Percentiles rank a stretch among this genome's conserved stretches.
Evolutionary conservation across 2,329 filamentous ascomycete genomes (phyloP).

Genomic region (Aspergillus sp.): DNA sequence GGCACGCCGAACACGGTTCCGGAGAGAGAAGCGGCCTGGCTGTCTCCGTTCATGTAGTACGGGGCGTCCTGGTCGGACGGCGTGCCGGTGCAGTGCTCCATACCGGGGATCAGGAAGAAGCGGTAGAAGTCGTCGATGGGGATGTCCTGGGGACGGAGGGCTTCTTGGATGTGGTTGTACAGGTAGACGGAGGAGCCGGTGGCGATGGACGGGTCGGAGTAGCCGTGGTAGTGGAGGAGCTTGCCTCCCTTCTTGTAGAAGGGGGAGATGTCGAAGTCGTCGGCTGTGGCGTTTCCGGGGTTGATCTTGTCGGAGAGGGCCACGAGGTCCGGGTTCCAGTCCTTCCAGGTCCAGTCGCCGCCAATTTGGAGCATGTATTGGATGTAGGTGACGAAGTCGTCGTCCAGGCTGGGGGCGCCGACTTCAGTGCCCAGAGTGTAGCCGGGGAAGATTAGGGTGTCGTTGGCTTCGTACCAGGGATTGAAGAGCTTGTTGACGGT

Average conservation of each 20-base stretch:
- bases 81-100: slow-evolving; percentile 15
- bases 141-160: slow-evolving; percentile 4
- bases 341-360: slow-evolving; percentile 39
- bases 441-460: slow-evolving; percentile 29
- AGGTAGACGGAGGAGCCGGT: slow-evolving; percentile 19
- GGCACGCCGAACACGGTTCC: slow-evolving; percentile 9
- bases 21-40: slow-evolving; percentile 3
- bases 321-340: slow-evolving; percentile 38
- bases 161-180: slow-evolving; percentile 6
- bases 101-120: slow-evolving; percentile 18
- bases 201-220: slow-evolving; percentile 13
- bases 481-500: slow-evolving; percentile 26
- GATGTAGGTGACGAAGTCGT: slow-evolving; percentile 13
- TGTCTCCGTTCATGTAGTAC: slow-evolving; percentile 11
- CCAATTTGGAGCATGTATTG: slow-evolving; percentile 39
- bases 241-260: slow-evolving; percentile 18
- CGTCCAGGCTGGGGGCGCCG: slow-evolving; percentile 12
- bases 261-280: slow-evolving; percentile 14
- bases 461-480: slow-evolving; percentile 23
- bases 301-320: slow-evolving; percentile 28
- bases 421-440: slow-evolving; percentile 15
- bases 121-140: slow-evolving; percentile 20
- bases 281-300: slow-evolving; percentile 16
- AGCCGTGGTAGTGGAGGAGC: slow-evolving; percentile 21
- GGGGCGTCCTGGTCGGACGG: slow-evolving; percentile 7